Evolutionary conservation across 2,329 filamentous ascomycete genomes (phyloP).

Genomic region (Elsinoe batatas): DNA sequence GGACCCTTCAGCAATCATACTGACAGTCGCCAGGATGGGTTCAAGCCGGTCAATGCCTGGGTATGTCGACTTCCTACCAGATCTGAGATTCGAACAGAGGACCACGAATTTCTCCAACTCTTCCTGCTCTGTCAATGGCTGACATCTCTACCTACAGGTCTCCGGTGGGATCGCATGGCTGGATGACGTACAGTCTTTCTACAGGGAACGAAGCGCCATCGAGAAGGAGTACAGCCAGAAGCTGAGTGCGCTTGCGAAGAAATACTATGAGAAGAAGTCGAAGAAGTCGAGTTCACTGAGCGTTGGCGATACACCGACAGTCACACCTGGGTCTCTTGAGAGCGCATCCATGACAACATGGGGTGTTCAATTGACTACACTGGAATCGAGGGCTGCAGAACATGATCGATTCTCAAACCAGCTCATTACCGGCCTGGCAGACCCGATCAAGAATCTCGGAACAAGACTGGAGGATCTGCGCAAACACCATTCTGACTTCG

Average conservation of each 20-base stretch:
- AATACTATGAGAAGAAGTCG: slow-evolving; percentile 94
- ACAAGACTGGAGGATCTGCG: slow-evolving; percentile 80
- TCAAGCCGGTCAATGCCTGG: slow-evolving; percentile 91
- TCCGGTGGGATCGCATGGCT: slow-evolving; percentile 87
- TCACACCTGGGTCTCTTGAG: slow-evolving; percentile 92
- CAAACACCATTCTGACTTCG: slow-evolving; percentile 83
- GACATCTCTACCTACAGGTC: slow-evolving; percentile 19
- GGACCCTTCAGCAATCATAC: neutral
- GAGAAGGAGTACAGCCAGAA: slow-evolving; percentile 96
- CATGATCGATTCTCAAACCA: slow-evolving; percentile 78
- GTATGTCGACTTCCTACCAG: slow-evolving; percentile 30
- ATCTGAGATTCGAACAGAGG: neutral
- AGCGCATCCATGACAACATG: slow-evolving; percentile 95
- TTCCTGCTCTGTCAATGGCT: neutral
- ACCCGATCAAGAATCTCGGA: slow-evolving; percentile 69
- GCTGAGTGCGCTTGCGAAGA: slow-evolving; percentile 78
- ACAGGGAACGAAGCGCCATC: slow-evolving; percentile 84
- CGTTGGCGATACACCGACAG: slow-evolving; percentile 82
- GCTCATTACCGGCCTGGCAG: slow-evolving; percentile 69
- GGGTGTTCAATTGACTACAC: slow-evolving; percentile 82
- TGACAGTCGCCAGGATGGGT: slow-evolving; percentile 62
- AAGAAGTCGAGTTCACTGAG: slow-evolving; percentile 79
- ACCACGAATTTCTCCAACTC: neutral
- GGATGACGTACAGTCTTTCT: slow-evolving; percentile 94
- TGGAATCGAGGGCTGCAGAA: slow-evolving; percentile 79